These are phyloP conservation scores for Amyloporia xantha DNA, from an alignment of 768 basidiomycete species.

Conservation along the genomic window DNA sequence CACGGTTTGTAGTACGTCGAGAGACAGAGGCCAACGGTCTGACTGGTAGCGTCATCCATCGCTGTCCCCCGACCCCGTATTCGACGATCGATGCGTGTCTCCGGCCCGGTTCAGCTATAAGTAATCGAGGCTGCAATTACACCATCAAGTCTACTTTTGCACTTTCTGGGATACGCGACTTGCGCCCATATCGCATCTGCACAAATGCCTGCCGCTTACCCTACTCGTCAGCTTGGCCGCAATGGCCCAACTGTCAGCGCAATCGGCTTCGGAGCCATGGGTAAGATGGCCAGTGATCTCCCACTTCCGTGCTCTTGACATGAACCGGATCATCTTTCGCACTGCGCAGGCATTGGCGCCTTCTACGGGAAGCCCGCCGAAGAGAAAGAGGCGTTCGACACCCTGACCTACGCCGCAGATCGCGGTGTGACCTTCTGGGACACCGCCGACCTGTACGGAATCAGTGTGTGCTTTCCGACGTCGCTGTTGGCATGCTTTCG, in stretches of 20 bases:
- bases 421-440: constrained; percentile 43
- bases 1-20: too few relatives aligned
- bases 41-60: too few relatives aligned
- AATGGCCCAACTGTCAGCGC: constrained; percentile 1
- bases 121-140: too few relatives aligned
- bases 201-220: not conserved
- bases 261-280: constrained; percentile 8
- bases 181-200: too few relatives aligned
- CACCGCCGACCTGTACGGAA: constrained; percentile 37
- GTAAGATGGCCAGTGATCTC: not conserved
- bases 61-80: too few relatives aligned
- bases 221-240: constrained; percentile 1
- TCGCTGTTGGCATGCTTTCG: constrained; percentile 30
- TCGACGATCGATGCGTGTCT: too few relatives aligned
- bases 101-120: too few relatives aligned
- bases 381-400: not conserved
- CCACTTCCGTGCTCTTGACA: not conserved
- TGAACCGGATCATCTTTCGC: not conserved
- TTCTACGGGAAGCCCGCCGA: not conserved
- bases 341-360: not conserved
- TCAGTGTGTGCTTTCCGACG: constrained; percentile 34
- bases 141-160: too few relatives aligned
- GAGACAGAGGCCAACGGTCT: too few relatives aligned
- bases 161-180: too few relatives aligned
- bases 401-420: constrained; percentile 35